Conservation (phyloP, 306 rosid species). For the Cotoneaster glaucophyllus region DNA sequence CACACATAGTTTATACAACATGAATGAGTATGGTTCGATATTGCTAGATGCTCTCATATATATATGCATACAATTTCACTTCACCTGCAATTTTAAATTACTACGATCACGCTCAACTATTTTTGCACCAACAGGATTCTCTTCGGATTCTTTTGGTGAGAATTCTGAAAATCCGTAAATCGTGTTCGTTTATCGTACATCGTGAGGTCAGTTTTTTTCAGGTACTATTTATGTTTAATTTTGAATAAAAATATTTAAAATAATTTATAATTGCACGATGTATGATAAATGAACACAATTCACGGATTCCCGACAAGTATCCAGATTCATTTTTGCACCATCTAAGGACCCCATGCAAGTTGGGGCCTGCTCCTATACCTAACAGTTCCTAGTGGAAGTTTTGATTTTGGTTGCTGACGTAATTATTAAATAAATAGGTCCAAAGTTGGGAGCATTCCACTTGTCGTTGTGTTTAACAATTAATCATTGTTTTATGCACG, state of each 20-base stretch:
- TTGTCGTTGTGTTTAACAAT: constrained; percentile 5
- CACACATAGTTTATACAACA: not conserved
- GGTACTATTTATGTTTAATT: too few species aligned
- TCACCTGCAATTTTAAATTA: not conserved
- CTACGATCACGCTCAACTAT: not conserved
- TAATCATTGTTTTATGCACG: not conserved
- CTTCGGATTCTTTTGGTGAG: too few species aligned
- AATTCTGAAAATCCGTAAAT: too few species aligned
- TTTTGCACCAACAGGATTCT: not conserved
- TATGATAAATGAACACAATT: too few species aligned
- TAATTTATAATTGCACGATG: too few species aligned
- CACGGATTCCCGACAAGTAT: rapidly evolving
- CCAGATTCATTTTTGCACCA: not conserved
- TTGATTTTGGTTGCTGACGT: constrained; percentile 12
- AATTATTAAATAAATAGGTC: constrained; percentile 4
- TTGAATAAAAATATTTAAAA: too few species aligned
- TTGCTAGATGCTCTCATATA: not conserved
- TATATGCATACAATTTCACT: not conserved
- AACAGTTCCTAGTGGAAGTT: not conserved
- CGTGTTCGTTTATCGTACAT: too few species aligned
- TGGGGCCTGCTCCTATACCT: not conserved
- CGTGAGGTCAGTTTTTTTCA: too few species aligned
- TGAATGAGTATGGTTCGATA: not conserved
- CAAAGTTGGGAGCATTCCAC: constrained; percentile 25
- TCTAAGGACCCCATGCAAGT: not conserved